Percentiles rank a stretch among this genome's conserved stretches.
Evolutionary conservation across 169 alveolate genomes (phyloP).

Genomic region (Plasmodium vinckei): DNA sequence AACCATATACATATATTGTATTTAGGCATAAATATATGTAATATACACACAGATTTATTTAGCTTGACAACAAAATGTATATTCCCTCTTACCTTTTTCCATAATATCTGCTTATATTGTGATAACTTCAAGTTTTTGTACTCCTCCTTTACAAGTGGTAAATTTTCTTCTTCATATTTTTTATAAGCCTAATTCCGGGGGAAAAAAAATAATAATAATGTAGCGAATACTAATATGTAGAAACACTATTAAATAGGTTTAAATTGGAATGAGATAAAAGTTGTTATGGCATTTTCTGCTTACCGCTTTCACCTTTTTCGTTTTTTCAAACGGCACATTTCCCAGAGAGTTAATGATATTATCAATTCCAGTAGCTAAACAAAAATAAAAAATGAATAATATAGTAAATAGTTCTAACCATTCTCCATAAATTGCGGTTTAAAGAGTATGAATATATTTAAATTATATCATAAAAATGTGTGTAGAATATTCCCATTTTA

Average conservation of each 20-base stretch:
- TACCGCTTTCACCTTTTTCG: slow-evolving; percentile 71
- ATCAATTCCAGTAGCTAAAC: slow-evolving; percentile 73
- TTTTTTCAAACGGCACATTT: slow-evolving; percentile 68
- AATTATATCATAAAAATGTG: background rate
- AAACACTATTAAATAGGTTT: background rate
- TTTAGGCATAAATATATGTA: slow-evolving; percentile 2
- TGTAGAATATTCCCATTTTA: background rate
- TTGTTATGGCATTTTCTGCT: slow-evolving; percentile 21
- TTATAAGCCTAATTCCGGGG: slow-evolving; percentile 78
- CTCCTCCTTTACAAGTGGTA: slow-evolving; percentile 83
- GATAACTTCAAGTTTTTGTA: slow-evolving; percentile 83
- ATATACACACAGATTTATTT: background rate
- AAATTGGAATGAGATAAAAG: background rate
- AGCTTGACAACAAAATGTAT: background rate
- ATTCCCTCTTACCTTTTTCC: slow-evolving; percentile 80
- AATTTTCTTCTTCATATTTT: slow-evolving; percentile 81
- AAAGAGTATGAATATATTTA: background rate
- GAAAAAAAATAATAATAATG: background rate
- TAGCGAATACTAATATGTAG: background rate
- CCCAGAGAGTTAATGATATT: slow-evolving; percentile 47
- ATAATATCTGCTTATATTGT: slow-evolving; percentile 85
- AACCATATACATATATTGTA: background rate
- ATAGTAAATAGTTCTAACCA: background rate
- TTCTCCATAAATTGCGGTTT: background rate
- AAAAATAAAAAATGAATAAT: background rate